Percentiles rank a stretch among this genome's conserved stretches.
phyloP scores from a whole-genome alignment of 148 eudicot genomes.

The Polygonum aviculare region DNA sequence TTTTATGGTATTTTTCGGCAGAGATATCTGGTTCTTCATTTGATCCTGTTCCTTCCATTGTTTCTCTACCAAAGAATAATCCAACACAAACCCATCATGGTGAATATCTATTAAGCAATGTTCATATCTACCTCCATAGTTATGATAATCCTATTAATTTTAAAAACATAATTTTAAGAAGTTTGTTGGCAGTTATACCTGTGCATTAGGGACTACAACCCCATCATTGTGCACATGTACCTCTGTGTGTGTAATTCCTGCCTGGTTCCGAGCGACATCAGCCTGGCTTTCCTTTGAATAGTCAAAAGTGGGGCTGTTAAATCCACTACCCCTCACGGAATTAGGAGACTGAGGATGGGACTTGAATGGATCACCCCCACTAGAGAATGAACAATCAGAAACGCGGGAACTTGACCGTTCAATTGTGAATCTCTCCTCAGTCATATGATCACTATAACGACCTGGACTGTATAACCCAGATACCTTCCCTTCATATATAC shows the following conservation, averaged over 20 bases:
- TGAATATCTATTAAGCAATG: background rate
- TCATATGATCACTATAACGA: slow-evolving; percentile 50
- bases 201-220: slow-evolving; percentile 21
- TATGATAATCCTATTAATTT: background rate
- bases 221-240: slow-evolving; percentile 22
- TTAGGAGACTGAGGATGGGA: slow-evolving; percentile 59
- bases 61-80: background rate
- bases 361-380: slow-evolving; percentile 61
- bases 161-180: background rate
- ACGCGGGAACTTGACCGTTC: slow-evolving; percentile 56
- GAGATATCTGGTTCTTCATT: background rate
- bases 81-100: background rate
- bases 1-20: background rate
- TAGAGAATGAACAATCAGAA: slow-evolving; percentile 67
- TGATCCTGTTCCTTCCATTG: background rate
- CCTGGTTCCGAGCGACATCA: slow-evolving; percentile 18
- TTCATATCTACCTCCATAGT: background rate
- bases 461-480: slow-evolving; percentile 73
- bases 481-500: slow-evolving; percentile 48
- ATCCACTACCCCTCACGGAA: slow-evolving; percentile 41
- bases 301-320: slow-evolving; percentile 44
- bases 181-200: background rate
- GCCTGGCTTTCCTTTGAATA: slow-evolving; percentile 28
- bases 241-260: slow-evolving; percentile 22
- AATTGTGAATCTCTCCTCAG: slow-evolving; percentile 54